These are phyloP conservation scores for Rubia balearica DNA, from an alignment of 305 asterid genomes.

Conservation along the genomic window DNA sequence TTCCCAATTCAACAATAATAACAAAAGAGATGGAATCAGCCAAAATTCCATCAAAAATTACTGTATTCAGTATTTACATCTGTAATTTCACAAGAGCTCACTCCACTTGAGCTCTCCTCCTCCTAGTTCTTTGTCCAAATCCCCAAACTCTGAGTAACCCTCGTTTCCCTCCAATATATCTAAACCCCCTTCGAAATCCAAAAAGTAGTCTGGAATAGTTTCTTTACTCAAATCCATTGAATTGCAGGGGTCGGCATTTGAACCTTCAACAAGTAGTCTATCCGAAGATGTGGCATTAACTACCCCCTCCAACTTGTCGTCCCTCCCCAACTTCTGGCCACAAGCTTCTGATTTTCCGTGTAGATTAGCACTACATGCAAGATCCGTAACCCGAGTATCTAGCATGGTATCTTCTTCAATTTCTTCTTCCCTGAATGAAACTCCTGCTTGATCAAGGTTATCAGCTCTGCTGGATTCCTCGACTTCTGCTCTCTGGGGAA, in stretches of 20 bases:
- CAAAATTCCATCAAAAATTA: too few relatives aligned
- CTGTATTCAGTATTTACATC: too few relatives aligned
- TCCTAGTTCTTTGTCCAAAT: slow-evolving; percentile 57
- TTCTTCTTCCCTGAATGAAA: slow-evolving; percentile 67
- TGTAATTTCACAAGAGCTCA: too few relatives aligned
- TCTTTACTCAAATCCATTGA: slow-evolving; percentile 29
- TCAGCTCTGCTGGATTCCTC: slow-evolving; percentile 27
- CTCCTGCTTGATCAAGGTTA: slow-evolving; percentile 38
- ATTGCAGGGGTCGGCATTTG: slow-evolving; percentile 21
- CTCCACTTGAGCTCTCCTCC: slow-evolving; percentile 56
- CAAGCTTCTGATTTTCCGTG: slow-evolving; percentile 1
- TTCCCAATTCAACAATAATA: too few relatives aligned
- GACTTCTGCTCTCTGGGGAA: slow-evolving; percentile 23
- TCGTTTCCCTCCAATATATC: slow-evolving; percentile 17
- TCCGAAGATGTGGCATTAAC: slow-evolving; percentile 14
- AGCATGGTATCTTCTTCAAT: slow-evolving; percentile 39
- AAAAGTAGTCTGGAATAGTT: slow-evolving; percentile 25
- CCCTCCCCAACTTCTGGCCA: slow-evolving; percentile 12
- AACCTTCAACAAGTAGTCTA: slow-evolving; percentile 9
- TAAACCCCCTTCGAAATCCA: slow-evolving; percentile 29
- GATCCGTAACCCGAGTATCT: slow-evolving; percentile 50
- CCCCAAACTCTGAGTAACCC: slow-evolving; percentile 6
- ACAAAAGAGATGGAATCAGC: too few relatives aligned
- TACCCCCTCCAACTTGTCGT: slow-evolving; percentile 15
- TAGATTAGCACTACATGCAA: slow-evolving; percentile 23